Evolutionary conservation across 345 rosid genomes (phyloP).

Genomic region (Laguncularia racemosa): DNA sequence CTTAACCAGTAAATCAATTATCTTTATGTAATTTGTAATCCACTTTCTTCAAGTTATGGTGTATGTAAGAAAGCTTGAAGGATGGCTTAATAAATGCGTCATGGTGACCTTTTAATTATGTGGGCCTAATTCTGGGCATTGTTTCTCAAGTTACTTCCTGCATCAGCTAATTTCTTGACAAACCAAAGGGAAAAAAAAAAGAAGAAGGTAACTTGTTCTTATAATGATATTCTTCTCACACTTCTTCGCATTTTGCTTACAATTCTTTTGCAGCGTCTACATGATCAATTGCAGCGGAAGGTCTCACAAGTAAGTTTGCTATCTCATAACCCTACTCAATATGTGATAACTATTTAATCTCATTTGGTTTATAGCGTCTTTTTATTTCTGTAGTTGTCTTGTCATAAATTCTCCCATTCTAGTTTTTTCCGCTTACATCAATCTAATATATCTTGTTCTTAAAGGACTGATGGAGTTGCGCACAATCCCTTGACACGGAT

Average conservation of each 20-base stretch:
- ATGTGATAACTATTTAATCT: background rate
- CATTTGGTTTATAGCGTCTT: slow-evolving; percentile 2
- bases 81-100: too few relatives aligned
- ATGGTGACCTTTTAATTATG: too few relatives aligned
- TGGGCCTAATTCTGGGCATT: too few relatives aligned
- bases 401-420: too few relatives aligned
- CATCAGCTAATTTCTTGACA: too few relatives aligned
- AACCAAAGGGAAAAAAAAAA: too few relatives aligned
- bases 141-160: too few relatives aligned
- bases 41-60: background rate
- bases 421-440: too few relatives aligned
- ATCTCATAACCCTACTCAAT: slow-evolving; percentile 6
- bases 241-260: slow-evolving; percentile 11
- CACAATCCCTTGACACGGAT: too few relatives aligned
- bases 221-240: slow-evolving; percentile 4
- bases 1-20: background rate
- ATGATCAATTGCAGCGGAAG: slow-evolving; percentile 85
- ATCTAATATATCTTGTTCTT: too few relatives aligned
- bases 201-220: background rate
- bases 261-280: slow-evolving; percentile 45
- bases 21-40: background rate
- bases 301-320: slow-evolving; percentile 70
- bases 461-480: too few relatives aligned
- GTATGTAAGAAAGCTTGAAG: too few relatives aligned
- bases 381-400: background rate